Evolutionary conservation across 306 rosid species (phyloP).

Genomic region (Gynostemma pentaphyllum): DNA sequence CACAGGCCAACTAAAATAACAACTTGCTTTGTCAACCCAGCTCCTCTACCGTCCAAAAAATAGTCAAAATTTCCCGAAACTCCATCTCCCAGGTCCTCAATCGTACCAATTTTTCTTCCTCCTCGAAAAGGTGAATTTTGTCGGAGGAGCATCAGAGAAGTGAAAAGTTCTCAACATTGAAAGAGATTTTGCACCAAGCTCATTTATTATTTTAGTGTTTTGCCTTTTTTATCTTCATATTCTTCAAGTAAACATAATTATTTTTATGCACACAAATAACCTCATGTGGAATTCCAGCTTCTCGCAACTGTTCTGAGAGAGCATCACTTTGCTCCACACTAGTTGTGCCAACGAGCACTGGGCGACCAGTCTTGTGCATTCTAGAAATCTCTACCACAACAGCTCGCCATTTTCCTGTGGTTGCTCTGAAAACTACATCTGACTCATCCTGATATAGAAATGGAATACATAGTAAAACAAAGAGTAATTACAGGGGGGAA

Average conservation of each 20-base stretch:
- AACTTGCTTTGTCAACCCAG: no score
- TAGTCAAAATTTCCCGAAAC: no score
- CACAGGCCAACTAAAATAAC: no score
- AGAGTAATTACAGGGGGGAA: neutral
- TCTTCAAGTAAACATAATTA: neutral
- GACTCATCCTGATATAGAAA: constrained; percentile 71
- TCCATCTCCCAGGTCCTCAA: no score
- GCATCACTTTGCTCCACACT: constrained; percentile 98
- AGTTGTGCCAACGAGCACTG: constrained; percentile 98
- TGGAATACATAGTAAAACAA: neutral
- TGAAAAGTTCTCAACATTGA: neutral
- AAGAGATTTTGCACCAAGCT: neutral
- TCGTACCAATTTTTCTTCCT: no score
- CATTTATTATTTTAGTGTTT: neutral
- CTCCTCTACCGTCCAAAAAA: no score
- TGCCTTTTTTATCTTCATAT: neutral
- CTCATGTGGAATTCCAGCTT: constrained; percentile 84
- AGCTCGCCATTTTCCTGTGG: constrained; percentile 89
- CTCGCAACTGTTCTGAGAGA: constrained; percentile 69
- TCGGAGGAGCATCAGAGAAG: no score
- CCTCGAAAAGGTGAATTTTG: no score
- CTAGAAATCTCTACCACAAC: constrained; percentile 97
- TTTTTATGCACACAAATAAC: constrained; percentile 18
- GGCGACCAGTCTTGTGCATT: constrained; percentile 87
- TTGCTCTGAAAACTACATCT: constrained; percentile 90